Conservation (phyloP, 768 basidiomycete genomes). For the Calocybe gangraenosa region DNA sequence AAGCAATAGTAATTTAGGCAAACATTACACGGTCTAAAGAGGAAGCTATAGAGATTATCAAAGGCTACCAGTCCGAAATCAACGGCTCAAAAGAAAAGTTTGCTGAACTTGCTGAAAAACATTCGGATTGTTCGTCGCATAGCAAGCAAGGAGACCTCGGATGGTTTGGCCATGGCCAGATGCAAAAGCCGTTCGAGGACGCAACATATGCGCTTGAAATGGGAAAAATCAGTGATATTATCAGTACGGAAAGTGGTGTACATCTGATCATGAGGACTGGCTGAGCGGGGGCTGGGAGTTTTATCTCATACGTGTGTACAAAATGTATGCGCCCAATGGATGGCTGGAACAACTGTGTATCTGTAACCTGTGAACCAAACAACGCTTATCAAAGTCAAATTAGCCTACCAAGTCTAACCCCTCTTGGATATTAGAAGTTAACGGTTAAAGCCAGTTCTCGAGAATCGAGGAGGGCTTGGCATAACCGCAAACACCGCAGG, state of each 20-base stretch:
- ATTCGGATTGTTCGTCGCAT: constrained; percentile 92
- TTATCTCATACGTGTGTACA: neutral
- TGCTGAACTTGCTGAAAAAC: constrained; percentile 61
- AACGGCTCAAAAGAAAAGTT: constrained; percentile 57
- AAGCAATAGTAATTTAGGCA: constrained; percentile 32
- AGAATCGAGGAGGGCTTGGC: too few relatives aligned
- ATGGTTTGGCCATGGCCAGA: constrained; percentile 77
- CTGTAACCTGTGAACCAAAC: neutral
- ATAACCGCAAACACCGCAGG: too few relatives aligned
- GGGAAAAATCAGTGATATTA: constrained; percentile 75
- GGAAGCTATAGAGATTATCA: constrained; percentile 82
- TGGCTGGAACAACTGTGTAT: neutral
- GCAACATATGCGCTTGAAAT: constrained; percentile 69
- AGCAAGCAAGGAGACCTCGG: constrained; percentile 83
- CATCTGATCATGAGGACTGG: constrained; percentile 89
- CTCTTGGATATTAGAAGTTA: too few relatives aligned
- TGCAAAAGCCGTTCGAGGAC: constrained; percentile 98
- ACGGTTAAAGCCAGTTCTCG: too few relatives aligned
- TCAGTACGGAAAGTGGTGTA: constrained; percentile 92
- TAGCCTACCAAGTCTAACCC: too few relatives aligned
- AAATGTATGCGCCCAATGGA: constrained; percentile 3
- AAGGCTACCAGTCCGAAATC: constrained; percentile 60
- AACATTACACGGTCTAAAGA: constrained; percentile 85
- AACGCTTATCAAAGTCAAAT: neutral
- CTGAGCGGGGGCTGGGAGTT: constrained; percentile 39